Percentiles rank a stretch among this genome's conserved stretches.
These are phyloP conservation scores for Alternaria brassicae DNA, from an alignment of 2,329 filamentous ascomycete genomes.

Conservation along the genomic window DNA sequence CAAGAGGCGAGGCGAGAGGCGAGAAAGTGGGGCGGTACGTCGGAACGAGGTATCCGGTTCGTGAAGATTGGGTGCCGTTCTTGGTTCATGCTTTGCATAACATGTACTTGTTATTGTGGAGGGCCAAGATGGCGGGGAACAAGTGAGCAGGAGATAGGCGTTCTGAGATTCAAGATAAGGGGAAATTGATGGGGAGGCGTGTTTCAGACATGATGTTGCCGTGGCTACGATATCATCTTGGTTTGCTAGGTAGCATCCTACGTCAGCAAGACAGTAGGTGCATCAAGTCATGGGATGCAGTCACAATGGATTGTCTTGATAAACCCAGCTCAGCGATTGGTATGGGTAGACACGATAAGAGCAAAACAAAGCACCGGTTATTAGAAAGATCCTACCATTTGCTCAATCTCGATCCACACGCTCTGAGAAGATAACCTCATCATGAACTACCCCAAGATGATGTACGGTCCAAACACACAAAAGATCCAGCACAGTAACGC, in stretches of 20 bases:
- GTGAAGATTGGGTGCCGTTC: not conserved
- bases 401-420: constrained; percentile 41
- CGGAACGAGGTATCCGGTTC: not conserved
- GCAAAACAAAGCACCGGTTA: constrained; percentile 36
- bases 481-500: constrained; percentile 50
- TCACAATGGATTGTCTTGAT: not conserved
- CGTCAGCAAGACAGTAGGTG: not conserved
- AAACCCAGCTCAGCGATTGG: constrained; percentile 16
- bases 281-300: not conserved
- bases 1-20: not conserved
- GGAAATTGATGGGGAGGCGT: not conserved
- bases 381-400: constrained; percentile 47
- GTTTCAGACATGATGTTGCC: not conserved
- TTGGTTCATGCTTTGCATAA: constrained; percentile 3
- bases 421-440: constrained; percentile 45
- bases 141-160: not conserved
- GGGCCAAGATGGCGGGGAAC: not conserved
- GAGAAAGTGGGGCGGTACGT: not conserved
- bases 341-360: constrained; percentile 20
- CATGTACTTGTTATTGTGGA: not conserved
- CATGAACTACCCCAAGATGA: constrained; percentile 51
- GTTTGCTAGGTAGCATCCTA: not conserved
- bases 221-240: not conserved
- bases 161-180: not conserved
- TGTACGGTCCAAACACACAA: constrained; percentile 47